Conservation (phyloP, 2,329 filamentous ascomycete species). For the Alternaria sp. region DNA sequence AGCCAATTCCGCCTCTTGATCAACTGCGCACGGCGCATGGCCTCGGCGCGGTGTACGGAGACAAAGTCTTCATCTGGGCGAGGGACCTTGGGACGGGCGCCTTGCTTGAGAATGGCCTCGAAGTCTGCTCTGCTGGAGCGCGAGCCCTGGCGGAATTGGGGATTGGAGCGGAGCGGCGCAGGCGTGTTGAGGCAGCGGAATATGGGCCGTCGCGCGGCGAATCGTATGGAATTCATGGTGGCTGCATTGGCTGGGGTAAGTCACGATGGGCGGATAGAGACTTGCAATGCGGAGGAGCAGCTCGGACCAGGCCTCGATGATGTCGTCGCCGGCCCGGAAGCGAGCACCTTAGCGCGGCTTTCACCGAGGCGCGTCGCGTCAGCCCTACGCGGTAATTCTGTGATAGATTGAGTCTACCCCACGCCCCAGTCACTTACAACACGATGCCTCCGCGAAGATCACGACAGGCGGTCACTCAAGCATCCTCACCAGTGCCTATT, state of each 20-base stretch:
- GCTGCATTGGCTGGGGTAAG: constrained; percentile 4
- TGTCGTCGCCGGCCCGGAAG: constrained; percentile 15
- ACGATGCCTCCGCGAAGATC: constrained; percentile 12
- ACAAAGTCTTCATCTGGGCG: constrained; percentile 36
- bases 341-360: constrained; percentile 2
- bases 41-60: constrained; percentile 44
- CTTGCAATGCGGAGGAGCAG: constrained; percentile 13
- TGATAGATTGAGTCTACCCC: not conserved
- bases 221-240: constrained; percentile 41
- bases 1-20: constrained; percentile 42
- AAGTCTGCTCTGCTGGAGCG: constrained; percentile 21
- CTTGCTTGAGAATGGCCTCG: constrained; percentile 17
- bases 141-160: constrained; percentile 26
- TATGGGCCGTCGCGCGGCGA: constrained; percentile 36
- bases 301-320: constrained; percentile 21
- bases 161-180: constrained; percentile 14
- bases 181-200: constrained; percentile 35
- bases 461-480: constrained; percentile 13
- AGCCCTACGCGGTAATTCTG: constrained; percentile 16
- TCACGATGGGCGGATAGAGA: not conserved
- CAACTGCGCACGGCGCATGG: constrained; percentile 34
- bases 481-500: constrained; percentile 20
- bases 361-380: constrained; percentile 22
- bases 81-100: constrained; percentile 12
- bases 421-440: not conserved